Conservation (phyloP, 331 rosid genomes). For the Spiraea crenata region DNA sequence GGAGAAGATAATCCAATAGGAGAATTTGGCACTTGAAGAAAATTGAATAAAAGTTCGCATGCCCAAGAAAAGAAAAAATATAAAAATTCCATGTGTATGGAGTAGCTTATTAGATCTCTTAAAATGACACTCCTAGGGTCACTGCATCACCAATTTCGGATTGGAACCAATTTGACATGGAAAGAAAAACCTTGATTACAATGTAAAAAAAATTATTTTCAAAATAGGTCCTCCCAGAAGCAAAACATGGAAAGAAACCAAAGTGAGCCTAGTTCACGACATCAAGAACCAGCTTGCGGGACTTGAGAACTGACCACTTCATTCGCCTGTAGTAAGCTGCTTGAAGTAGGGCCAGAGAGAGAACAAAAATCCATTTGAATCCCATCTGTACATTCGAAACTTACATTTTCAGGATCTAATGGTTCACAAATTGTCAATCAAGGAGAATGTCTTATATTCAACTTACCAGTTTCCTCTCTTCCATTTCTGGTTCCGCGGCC, state of each 20-base stretch:
- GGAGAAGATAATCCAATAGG: constrained; percentile 3
- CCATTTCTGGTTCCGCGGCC: constrained; percentile 99
- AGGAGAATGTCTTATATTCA: constrained; percentile 2
- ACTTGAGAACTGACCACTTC: constrained; percentile 84
- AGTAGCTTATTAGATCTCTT: constrained; percentile 59
- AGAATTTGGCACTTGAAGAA: constrained; percentile 18
- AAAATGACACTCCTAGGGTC: constrained; percentile 39
- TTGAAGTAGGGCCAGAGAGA: constrained; percentile 84
- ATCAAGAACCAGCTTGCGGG: constrained; percentile 95
- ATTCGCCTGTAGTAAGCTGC: constrained; percentile 89
- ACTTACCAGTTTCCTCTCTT: constrained; percentile 89
- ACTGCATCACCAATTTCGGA: constrained; percentile 44
- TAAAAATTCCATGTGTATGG: constrained; percentile 23
- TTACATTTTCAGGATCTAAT: not conserved
- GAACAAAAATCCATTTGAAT: constrained; percentile 94
- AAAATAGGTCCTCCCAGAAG: constrained; percentile 33
- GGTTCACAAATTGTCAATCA: not conserved
- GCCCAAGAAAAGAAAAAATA: constrained; percentile 4
- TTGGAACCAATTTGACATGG: constrained; percentile 41
- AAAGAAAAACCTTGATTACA: constrained; percentile 35
- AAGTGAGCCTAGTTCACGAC: constrained; percentile 68
- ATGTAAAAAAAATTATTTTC: constrained; percentile 53
- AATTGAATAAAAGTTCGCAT: constrained; percentile 20
- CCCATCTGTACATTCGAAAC: constrained; percentile 68
- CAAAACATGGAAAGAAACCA: constrained; percentile 29